phyloP scores from a whole-genome alignment of 257 asterid species.

The Schizonepeta tenuifolia region DNA sequence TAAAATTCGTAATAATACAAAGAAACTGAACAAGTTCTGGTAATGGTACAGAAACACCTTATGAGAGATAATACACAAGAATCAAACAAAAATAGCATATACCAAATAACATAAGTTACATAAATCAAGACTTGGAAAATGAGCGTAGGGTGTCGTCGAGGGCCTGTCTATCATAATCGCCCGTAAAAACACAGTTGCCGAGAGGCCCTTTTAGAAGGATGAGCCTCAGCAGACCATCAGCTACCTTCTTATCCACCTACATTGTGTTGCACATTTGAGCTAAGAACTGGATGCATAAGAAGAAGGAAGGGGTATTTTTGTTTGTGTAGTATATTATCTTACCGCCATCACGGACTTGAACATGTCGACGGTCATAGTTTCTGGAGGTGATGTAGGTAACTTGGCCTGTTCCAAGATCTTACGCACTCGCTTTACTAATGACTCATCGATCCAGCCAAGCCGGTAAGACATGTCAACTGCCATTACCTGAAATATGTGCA shows the following conservation, averaged over 20 bases:
- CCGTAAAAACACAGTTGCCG: constrained; percentile 88
- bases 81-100: constrained; percentile 17
- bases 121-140: constrained; percentile 60
- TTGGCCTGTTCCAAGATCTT: constrained; percentile 70
- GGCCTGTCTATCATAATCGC: constrained; percentile 78
- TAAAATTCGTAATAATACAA: background rate
- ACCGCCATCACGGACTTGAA: constrained; percentile 97
- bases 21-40: background rate
- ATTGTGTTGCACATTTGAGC: constrained; percentile 19
- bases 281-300: constrained; percentile 6
- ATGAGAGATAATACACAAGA: background rate
- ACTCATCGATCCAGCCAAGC: constrained; percentile 93
- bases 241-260: constrained; percentile 98
- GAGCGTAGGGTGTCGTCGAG: constrained; percentile 76
- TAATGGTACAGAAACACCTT: constrained; percentile 28
- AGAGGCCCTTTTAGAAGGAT: constrained; percentile 93
- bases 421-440: constrained; percentile 73
- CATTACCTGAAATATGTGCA: constrained; percentile 70
- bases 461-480: constrained; percentile 94
- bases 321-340: constrained; percentile 39
- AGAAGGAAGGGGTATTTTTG: background rate
- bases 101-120: constrained; percentile 2
- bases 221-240: constrained; percentile 86
- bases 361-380: constrained; percentile 78
- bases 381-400: constrained; percentile 88